These are phyloP conservation scores for Lipomyces starkeyi DNA, from an alignment of 805 yeast genomes.

Conservation along the genomic window DNA sequence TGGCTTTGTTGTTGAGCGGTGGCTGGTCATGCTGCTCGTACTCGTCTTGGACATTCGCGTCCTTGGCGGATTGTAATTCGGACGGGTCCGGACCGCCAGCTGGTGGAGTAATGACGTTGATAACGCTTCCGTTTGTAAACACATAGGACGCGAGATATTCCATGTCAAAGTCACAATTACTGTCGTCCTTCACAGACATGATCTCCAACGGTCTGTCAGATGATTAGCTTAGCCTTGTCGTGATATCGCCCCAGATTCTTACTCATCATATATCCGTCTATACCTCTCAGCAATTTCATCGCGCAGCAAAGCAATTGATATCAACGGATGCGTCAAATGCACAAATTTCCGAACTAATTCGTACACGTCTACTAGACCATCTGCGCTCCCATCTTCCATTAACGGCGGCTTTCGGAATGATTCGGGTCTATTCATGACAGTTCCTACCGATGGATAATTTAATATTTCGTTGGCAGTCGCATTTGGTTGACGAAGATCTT, in stretches of 20 bases:
- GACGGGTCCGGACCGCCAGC: background rate
- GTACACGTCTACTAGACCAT: background rate
- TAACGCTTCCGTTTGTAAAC: slow-evolving; percentile 13
- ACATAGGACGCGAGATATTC: slow-evolving; percentile 19
- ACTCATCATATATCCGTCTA: slow-evolving; percentile 25
- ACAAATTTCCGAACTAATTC: slow-evolving; percentile 19
- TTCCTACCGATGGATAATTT: too few species aligned
- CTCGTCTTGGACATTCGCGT: background rate
- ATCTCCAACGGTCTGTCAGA: slow-evolving; percentile 12
- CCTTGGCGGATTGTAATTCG: background rate
- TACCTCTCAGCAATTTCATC: slow-evolving; percentile 26
- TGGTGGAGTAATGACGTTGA: slow-evolving; percentile 10
- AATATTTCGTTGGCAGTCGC: background rate
- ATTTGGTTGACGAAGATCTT: background rate
- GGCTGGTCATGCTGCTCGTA: background rate
- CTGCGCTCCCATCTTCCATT: background rate
- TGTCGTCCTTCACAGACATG: slow-evolving; percentile 14
- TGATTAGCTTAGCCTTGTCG: background rate
- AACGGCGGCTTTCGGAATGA: background rate
- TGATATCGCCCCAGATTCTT: background rate
- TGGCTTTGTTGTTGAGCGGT: background rate
- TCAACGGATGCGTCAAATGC: slow-evolving; percentile 19
- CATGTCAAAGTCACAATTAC: slow-evolving; percentile 27
- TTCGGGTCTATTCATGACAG: too few species aligned
- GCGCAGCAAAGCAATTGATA: slow-evolving; percentile 16